Evolutionary conservation across 352 stramenopile species (phyloP), one percentile per base, ranked within the genome.

Genomic region (Pythium periplocum): DNA sequence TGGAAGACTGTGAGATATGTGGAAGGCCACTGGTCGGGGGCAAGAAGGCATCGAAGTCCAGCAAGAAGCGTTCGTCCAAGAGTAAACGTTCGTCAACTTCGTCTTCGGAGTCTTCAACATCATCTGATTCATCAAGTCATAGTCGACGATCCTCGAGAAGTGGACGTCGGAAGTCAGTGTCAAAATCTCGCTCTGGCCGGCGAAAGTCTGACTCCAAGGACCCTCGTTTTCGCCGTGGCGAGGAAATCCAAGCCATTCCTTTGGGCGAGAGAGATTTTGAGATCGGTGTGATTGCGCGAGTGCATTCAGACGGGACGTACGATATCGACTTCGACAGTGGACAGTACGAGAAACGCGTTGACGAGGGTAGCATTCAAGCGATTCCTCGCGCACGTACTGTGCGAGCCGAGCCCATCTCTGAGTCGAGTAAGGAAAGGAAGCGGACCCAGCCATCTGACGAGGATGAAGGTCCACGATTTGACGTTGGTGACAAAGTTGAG

Each of bases 281-380:
- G 48, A 65, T 82, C 8, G 78, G 78, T 36, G 63, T 75, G 1
- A 75, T 90, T 50, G 66, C 68, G 10, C 68, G 68, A 7, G 64
- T 78, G 4, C 78, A 69, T 6, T 68, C 70, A 4, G 69, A 84
- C 55, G 63, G 68, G 9, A 78, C 71, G 8, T 89, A 89, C 35
- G 75, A 89, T 54, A 70, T 89, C 40, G 77, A 87, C 45, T 86
- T 87, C 57, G 75, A 87, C 52, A 79, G 44, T 54, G 78, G 75
- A 0, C 63, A 82, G 39, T 67, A 52, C 11, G 75, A 89, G 39
- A 75, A 83, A 43, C 71, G 80, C 37, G 73, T 86, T 9, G 70
- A 81, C 10, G 75, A 79, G 39, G 51, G 59, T 39, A 70, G 64
- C 34, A 68, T 86, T 17, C 48, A 63, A 6, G 65, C 78, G 32